A percentile compares a stretch with the other conserved stretches of the same genome.
phyloP scores from a whole-genome alignment of 257 asterid species.

The Fraxinus excelsior region DNA sequence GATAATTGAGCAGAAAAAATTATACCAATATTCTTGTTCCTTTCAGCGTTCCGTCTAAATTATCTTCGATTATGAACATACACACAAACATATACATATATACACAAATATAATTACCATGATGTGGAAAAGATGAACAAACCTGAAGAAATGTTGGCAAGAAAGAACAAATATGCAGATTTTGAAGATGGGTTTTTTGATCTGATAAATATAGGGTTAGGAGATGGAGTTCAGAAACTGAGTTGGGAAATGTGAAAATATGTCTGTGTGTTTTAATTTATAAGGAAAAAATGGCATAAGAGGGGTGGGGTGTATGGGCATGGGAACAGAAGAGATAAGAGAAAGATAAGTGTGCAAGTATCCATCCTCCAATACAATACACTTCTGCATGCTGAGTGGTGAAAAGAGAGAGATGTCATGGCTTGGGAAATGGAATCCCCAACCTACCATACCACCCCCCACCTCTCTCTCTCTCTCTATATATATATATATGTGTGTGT shows the following conservation, averaged over 20 bases:
- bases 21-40: no score
- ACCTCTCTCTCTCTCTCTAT: no score
- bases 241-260: slow-evolving; percentile 45
- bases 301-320: slow-evolving; percentile 49
- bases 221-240: slow-evolving; percentile 30
- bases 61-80: no score
- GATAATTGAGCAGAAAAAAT: no score
- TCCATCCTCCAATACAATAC: slow-evolving; percentile 24
- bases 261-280: slow-evolving; percentile 24
- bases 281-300: slow-evolving; percentile 38
- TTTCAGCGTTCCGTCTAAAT: no score
- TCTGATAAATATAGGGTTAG: slow-evolving; percentile 1
- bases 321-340: slow-evolving; percentile 46
- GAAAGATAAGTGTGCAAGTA: slow-evolving; percentile 31
- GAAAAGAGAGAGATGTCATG: slow-evolving; percentile 27
- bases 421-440: slow-evolving; percentile 42
- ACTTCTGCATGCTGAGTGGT: slow-evolving; percentile 40
- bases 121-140: not conserved
- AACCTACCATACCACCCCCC: not conserved
- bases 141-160: not conserved
- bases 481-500: no score
- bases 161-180: slow-evolving; percentile 2
- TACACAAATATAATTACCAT: not conserved
- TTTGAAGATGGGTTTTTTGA: slow-evolving; percentile 4
- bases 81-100: no score